Base-by-base conservation (phyloP, 495 filamentous ascomycete genomes). In the Xylaria telfairii region DNA sequence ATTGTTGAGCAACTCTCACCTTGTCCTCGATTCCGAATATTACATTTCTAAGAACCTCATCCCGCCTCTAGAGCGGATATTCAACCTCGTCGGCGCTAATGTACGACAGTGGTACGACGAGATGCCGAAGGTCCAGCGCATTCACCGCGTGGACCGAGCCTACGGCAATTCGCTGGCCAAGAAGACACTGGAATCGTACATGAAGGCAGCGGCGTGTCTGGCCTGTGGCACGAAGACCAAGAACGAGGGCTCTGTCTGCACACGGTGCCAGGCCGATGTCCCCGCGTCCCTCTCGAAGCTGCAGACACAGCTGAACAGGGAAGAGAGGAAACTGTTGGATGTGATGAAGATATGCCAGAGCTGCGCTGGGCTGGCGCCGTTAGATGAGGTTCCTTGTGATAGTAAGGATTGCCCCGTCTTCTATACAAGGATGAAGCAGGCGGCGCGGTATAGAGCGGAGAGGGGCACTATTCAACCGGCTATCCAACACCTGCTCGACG, bases 31-130 rank as follows among this genome's bases (percentile, higher is more conserved):
- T 75, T 88, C 95, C 0, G 94, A 97, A 74, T 99, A 99, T 80
- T 99, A 99, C 80, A 98, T 98, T 73, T 87, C 87, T 9, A 98
- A 97, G 83, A 98, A 97, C 75, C 75, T 99, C 30, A 96, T 99
- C 61, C 96, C 96, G 24, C 96, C 96, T 3, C 86, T 99, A 3
- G 96, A 97, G 80, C 89, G 96, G 17, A 98, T 99, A 65, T 98
- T 99, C 85, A 97, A 96, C 78, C 89, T 99, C 15, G 93, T 98
- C 32, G 96, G 96, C 39, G 96, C 94, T 24, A 96, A 96, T 79
- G 92, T 98, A 15, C 85, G 92, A 19, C 85, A 88, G 67, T 99
- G 96, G 96, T 98, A 94, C 71, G 94, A 97, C 65, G 93, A 97
- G 79, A 97, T 97, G 93, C 96, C 96, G 28, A 97, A 96, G 78